Evolutionary conservation across 768 basidiomycete genomes (phyloP), one percentile per base, ranked within the genome.

Genomic region (Boletus tylopilopsis): DNA sequence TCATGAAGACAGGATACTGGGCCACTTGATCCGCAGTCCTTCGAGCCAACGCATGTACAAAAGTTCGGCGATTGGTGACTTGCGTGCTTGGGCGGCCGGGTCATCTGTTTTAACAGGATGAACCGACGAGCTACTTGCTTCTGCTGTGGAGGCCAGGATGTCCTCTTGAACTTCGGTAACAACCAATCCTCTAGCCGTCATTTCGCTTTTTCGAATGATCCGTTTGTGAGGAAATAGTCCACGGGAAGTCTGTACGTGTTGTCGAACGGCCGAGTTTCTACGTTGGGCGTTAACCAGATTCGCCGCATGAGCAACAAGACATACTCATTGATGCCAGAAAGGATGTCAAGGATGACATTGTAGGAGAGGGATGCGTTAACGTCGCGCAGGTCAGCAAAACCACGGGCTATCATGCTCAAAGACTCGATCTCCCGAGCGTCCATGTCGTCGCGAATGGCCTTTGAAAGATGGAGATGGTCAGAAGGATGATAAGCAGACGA

Each of bases 31-130:
- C 69, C 82, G 86, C 45, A 96, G 71, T 4, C 94, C 94, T 62
- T 96, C 90, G 22, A 97, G 73, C 94, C 95, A 98, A 42, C 95
- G 83, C 79, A 94, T 85, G 67, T 97, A 98, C n/a, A 98, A 73
- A 55, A 98, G 77, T 66, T 98, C 95, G 19, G 93, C 90, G 24
- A 98, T 93, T 6, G 94, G 93, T 47, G 91, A 94, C 66, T 85
- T 87, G 54, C 81, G 78, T 46, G 74, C 66, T 12, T 77, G 74
- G 22, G 61, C 58, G 39, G 53, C 58, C 27, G 74, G 61, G 25
- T 81, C 77, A 21, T 72, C 71, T 36, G 55, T 57, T 59, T 71
- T 72, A 22, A 54, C 39, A 53, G 55, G 45, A 56, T 63, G 54
- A 44, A 59, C 62, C 6, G 73, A 54, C 2, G 67, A 57, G 6